Conservation (phyloP, 441 rosid genomes). For the Metrosideros polymorpha region DNA sequence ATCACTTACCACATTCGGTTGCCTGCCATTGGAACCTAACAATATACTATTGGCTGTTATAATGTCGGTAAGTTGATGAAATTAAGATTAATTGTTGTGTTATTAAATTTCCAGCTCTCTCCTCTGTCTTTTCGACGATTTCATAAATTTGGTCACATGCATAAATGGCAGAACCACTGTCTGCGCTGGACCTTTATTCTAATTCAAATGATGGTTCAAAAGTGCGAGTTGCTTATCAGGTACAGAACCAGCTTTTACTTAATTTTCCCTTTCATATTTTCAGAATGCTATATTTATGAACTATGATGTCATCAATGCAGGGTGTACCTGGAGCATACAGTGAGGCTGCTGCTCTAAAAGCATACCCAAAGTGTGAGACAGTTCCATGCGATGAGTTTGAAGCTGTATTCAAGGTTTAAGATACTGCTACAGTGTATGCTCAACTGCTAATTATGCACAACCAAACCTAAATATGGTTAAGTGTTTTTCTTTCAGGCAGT, state of each 20-base stretch:
- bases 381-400: constrained; percentile 91
- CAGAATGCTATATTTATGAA: not conserved
- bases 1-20: not conserved
- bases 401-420: constrained; percentile 69
- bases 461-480: not conserved
- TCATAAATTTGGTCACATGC: constrained; percentile 1
- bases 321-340: constrained; percentile 90
- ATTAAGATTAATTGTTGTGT: not conserved
- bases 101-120: not conserved
- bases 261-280: not conserved
- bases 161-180: constrained; percentile 65
- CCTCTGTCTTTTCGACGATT: not conserved
- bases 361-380: constrained; percentile 81
- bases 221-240: constrained; percentile 84
- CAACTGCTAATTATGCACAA: not conserved
- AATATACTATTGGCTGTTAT: not conserved
- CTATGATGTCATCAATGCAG: constrained; percentile 24
- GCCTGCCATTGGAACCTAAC: not conserved
- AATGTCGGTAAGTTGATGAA: not conserved
- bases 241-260: constrained; percentile 9
- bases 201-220: constrained; percentile 33
- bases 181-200: constrained; percentile 33
- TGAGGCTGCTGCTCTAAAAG: constrained; percentile 86
- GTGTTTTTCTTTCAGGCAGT: constrained; percentile 57
- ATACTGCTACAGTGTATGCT: not conserved